Evolutionary conservation across 2,329 filamentous ascomycete genomes (phyloP).

Genomic region (Colletotrichum sp.): DNA sequence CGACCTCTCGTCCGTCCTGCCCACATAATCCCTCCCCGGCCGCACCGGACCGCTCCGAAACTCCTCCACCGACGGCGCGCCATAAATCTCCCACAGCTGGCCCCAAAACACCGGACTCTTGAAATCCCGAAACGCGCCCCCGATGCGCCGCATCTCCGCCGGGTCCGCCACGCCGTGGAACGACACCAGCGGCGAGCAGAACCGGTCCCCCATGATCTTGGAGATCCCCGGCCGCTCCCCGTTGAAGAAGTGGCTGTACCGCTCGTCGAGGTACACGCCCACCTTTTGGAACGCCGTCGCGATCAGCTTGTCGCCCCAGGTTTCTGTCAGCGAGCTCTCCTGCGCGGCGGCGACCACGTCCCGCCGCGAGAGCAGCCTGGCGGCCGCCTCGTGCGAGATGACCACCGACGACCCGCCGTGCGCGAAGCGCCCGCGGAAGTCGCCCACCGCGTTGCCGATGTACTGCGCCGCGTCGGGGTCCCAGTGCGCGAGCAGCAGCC

Average conservation of each 20-base stretch:
- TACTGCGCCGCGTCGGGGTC: constrained; percentile 53
- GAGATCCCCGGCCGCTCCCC: constrained; percentile 56
- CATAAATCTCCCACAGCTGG: constrained; percentile 56
- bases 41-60: constrained; percentile 40
- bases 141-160: constrained; percentile 50
- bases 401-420: constrained; percentile 62
- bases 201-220: constrained; percentile 52
- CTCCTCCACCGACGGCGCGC: constrained; percentile 40
- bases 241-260: constrained; percentile 60
- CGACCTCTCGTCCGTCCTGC: constrained; percentile 49
- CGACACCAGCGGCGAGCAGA: constrained; percentile 59
- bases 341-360: constrained; percentile 50
- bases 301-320: constrained; percentile 60
- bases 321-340: constrained; percentile 53
- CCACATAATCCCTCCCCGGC: constrained; percentile 53
- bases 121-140: constrained; percentile 42
- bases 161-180: constrained; percentile 56
- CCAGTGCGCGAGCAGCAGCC: constrained; percentile 53
- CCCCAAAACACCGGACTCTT: constrained; percentile 52
- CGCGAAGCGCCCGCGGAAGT: constrained; percentile 60
- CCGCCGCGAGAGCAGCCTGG: constrained; percentile 47
- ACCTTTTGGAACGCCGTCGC: constrained; percentile 58
- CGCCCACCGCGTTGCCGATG: constrained; percentile 62
- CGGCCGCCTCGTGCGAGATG: constrained; percentile 56
- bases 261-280: constrained; percentile 61